Evolutionary conservation across 306 rosid genomes (phyloP), one percentile per base, ranked within the genome.

Genomic region (Cicer chorassanicum): DNA sequence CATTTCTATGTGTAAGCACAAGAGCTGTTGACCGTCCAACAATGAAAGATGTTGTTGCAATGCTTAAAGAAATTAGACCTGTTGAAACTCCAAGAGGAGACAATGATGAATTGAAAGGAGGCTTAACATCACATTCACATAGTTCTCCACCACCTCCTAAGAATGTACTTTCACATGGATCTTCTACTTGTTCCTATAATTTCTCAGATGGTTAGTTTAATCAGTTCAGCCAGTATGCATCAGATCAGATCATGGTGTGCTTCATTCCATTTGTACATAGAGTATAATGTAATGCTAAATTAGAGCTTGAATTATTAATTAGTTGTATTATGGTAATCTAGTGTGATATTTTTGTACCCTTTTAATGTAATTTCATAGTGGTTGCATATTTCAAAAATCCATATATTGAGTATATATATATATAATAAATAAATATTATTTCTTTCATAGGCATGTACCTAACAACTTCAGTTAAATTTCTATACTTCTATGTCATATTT

Each of bases 21-120:
- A 73, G 60, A 68, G 74, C 91, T 19, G 80, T 65, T 3, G 98
- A 92, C 36, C 84, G 99, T 4, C 99, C 99, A 4, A 41, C 82
- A 11, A 95, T 95, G 98, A 95, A 95, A 16, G 98, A 92, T 69
- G 82, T 95, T 8, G 99, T 90, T 29, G 93, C 96, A 6, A 92
- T 95, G 99, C 93, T 95, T 34, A 90, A 76, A 72, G 99, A 92
- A 86, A 92, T 95, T 56, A 74, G 84, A 48, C 88, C 91, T n/a
- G 44, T 70, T 5, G 93, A 88, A 43, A 16, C 75, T 34, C 64
- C 81, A 64, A 91, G 89, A 81, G 41, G 71, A 4, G 86, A 86
- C 5, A 16, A 45, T 45, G 89, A 84, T 55, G 8, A 67, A 15
- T 24, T 79, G 29, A 92, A 92, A 78, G 85, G 86, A 40, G 87